These are phyloP conservation scores for Leccinellum luteum DNA, from an alignment of 768 basidiomycete genomes.

Conservation along the genomic window DNA sequence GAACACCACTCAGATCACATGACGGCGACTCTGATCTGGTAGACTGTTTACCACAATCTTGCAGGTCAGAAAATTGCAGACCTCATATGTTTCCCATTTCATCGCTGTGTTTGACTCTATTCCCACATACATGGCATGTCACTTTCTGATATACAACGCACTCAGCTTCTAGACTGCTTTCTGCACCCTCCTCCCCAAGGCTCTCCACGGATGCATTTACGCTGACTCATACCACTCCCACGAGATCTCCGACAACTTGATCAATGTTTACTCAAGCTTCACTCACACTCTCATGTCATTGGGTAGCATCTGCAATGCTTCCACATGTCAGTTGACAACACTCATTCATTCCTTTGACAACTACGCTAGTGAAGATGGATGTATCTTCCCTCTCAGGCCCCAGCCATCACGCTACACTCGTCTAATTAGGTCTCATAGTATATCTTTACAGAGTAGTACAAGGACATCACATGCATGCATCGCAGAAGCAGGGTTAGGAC, in stretches of 20 bases:
- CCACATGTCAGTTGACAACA: constrained; percentile 36
- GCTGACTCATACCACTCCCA: constrained; percentile 31
- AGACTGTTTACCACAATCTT: too few species aligned
- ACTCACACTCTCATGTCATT: constrained; percentile 22
- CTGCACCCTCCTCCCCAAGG: constrained; percentile 54
- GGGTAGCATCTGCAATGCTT: constrained; percentile 28
- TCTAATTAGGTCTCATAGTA: too few species aligned
- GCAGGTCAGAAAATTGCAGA: too few species aligned
- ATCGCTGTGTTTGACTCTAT: constrained; percentile 4
- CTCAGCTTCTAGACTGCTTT: constrained; percentile 52
- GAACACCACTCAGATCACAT: too few species aligned
- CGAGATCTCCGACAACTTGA: constrained; percentile 21
- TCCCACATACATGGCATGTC: constrained; percentile 14
- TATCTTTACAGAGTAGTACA: too few species aligned
- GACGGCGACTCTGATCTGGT: too few species aligned
- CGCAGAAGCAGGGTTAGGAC: constrained; percentile 28
- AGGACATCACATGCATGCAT: constrained; percentile 25
- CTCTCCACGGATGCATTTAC: constrained; percentile 58
- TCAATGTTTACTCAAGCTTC: constrained; percentile 12
- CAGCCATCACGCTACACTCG: too few species aligned
- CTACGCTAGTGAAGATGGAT: constrained; percentile 1
- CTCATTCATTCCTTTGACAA: constrained; percentile 19
- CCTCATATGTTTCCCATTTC: constrained; percentile 37
- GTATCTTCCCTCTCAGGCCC: neutral
- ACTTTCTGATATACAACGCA: constrained; percentile 27